Percentiles rank a stretch among this genome's conserved stretches.
phyloP scores from a whole-genome alignment of 768 basidiomycete genomes.

The Leccinum incarnatum region DNA sequence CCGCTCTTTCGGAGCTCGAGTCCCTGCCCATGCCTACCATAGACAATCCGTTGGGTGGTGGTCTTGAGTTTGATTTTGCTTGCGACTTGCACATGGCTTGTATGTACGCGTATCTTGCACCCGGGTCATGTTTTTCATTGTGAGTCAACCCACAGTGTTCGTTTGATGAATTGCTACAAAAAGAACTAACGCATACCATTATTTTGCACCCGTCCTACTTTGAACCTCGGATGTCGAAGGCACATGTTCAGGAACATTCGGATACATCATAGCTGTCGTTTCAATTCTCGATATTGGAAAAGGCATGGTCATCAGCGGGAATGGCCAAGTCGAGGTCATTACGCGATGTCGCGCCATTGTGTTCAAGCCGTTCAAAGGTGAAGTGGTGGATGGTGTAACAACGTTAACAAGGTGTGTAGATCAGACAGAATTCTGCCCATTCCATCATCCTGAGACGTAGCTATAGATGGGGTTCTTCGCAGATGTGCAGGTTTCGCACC shows the following conservation, averaged over 20 bases:
- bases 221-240: constrained; percentile 95
- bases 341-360: constrained; percentile 95
- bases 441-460: neutral
- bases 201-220: constrained; percentile 99
- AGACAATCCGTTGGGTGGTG: constrained; percentile 54
- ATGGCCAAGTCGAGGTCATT: constrained; percentile 94
- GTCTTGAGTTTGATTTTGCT: no score
- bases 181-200: constrained; percentile 95
- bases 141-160: constrained; percentile 34
- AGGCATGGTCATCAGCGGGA: constrained; percentile 88
- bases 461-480: constrained; percentile 97
- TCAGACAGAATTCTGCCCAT: neutral
- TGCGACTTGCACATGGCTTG: no score
- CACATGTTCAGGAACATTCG: constrained; percentile 92
- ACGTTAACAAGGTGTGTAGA: constrained; percentile 83
- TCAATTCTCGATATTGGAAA: constrained; percentile 89
- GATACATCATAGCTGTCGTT: constrained; percentile 91
- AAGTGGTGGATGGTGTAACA: constrained; percentile 93
- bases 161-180: constrained; percentile 44
- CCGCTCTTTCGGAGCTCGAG: constrained; percentile 73
- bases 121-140: constrained; percentile 65
- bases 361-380: constrained; percentile 99
- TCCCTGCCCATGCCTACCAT: constrained; percentile 84
- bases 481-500: constrained; percentile 90
- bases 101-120: no score